phyloP scores from a whole-genome alignment of 169 alveolate genomes.

The Perkinsus marinus region DNA sequence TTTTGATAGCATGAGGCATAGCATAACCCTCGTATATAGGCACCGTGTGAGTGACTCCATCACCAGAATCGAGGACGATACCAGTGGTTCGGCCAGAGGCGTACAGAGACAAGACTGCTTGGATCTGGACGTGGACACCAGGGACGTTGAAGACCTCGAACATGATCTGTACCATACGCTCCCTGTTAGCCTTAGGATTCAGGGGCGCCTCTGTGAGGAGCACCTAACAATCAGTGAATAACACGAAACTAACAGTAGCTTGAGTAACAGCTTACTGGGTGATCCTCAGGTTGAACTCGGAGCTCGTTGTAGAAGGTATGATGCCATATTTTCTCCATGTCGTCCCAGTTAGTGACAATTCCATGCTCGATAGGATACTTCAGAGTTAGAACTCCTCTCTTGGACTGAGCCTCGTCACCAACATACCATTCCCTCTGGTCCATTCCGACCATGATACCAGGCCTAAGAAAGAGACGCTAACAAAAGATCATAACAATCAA shows the following conservation, averaged over 20 bases:
- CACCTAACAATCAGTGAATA: conserved; percentile 37
- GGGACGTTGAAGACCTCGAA: conserved; percentile 97
- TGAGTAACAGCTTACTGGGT: conserved; percentile 39
- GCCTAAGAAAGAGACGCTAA: conserved; percentile 13
- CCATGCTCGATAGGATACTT: conserved; percentile 98
- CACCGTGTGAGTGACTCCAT: conserved; percentile 96
- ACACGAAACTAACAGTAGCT: background rate
- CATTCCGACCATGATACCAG: conserved; percentile 89
- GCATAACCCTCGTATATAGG: conserved; percentile 99
- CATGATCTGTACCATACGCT: conserved; percentile 94
- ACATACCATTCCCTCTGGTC: conserved; percentile 88
- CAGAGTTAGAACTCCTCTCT: conserved; percentile 90
- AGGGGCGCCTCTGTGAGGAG: conserved; percentile 96
- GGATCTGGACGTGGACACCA: conserved; percentile 88
- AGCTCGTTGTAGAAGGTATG: conserved; percentile 96
- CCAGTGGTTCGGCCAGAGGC: conserved; percentile 99
- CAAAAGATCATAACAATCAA: conserved; percentile 19
- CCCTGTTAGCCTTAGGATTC: conserved; percentile 95
- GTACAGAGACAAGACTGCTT: conserved; percentile 93
- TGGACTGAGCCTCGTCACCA: conserved; percentile 97
- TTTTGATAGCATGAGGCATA: conserved; percentile 89
- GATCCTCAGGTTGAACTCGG: conserved; percentile 94
- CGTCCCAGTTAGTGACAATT: conserved; percentile 94
- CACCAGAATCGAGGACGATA: conserved; percentile 96
- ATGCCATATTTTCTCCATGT: conserved; percentile 97